phyloP scores from a whole-genome alignment of 2,329 filamentous ascomycete species.

The Penicillium frequentans region DNA sequence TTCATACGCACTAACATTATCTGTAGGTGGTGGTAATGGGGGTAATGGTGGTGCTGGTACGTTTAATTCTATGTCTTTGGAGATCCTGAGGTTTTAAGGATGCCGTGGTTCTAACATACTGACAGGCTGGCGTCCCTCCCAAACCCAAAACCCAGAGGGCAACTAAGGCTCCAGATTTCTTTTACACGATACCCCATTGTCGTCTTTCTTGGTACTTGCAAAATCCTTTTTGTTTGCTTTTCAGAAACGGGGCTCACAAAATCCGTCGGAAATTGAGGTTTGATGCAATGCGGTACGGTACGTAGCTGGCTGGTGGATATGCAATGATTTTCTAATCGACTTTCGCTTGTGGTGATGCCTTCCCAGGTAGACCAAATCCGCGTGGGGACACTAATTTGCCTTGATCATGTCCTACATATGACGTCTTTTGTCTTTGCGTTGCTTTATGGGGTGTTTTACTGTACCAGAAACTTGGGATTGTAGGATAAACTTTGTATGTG shows the following conservation, averaged over 20 bases:
- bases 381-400: constrained; percentile 1
- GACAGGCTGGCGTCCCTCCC: constrained; percentile 26
- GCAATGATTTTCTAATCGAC: neutral
- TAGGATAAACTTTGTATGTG: constrained; percentile 4
- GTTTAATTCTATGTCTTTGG: neutral
- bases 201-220: constrained; percentile 7
- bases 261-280: constrained; percentile 1
- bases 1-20: neutral
- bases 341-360: neutral
- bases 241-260: constrained; percentile 11
- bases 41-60: constrained; percentile 22
- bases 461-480: constrained; percentile 1
- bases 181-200: constrained; percentile 9
- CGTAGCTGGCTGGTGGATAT: constrained; percentile 1
- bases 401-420: constrained; percentile 1
- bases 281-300: constrained; percentile 9
- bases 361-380: neutral
- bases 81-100: neutral
- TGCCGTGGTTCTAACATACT: constrained; percentile 2
- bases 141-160: constrained; percentile 19
- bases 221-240: constrained; percentile 8
- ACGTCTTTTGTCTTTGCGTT: neutral
- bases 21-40: constrained; percentile 24
- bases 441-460: neutral
- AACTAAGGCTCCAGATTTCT: constrained; percentile 10